Conservation (phyloP, 78 protist genomes). For the Chrysochromulina parva region DNA sequence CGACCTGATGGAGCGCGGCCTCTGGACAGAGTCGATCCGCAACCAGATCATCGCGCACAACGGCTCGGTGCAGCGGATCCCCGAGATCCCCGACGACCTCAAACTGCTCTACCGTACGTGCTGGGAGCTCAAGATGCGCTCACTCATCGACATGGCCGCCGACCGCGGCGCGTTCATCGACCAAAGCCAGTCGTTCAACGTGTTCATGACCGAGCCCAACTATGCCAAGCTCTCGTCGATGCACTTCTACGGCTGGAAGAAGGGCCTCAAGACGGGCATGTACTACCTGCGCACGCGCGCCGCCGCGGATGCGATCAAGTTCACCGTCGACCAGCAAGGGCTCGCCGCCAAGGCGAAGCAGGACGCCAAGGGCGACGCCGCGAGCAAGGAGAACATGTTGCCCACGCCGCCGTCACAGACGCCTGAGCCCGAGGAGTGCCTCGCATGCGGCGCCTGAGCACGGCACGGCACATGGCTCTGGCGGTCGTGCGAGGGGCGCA, state of each 20-base stretch:
- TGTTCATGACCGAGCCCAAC: conserved; percentile 89
- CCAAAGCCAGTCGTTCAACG: conserved; percentile 82
- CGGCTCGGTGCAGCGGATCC: conserved; percentile 87
- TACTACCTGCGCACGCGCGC: conserved; percentile 97
- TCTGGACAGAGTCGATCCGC: conserved; percentile 84
- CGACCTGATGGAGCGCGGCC: conserved; percentile 83
- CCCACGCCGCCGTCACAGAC: not conserved
- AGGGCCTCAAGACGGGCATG: conserved; percentile 97
- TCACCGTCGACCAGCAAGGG: conserved; percentile 86
- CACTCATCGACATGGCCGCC: conserved; percentile 96
- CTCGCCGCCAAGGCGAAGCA: not conserved
- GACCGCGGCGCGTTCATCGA: conserved; percentile 97
- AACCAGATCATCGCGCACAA: conserved; percentile 81
- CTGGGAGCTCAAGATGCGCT: conserved; percentile 94
- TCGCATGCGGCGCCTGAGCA: no score
- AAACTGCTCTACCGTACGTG: conserved; percentile 91
- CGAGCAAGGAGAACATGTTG: not conserved
- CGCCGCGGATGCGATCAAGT: conserved; percentile 95
- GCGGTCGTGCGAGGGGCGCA: no score
- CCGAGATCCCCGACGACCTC: conserved; percentile 85
- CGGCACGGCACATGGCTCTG: no score
- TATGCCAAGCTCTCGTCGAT: conserved; percentile 87
- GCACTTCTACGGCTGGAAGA: conserved; percentile 98
- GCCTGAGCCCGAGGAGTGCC: not conserved
- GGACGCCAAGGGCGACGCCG: not conserved